Evolutionary conservation across 495 filamentous ascomycete species (phyloP), one percentile per base, ranked within the genome.

Genomic region (Neurospora sp.): DNA sequence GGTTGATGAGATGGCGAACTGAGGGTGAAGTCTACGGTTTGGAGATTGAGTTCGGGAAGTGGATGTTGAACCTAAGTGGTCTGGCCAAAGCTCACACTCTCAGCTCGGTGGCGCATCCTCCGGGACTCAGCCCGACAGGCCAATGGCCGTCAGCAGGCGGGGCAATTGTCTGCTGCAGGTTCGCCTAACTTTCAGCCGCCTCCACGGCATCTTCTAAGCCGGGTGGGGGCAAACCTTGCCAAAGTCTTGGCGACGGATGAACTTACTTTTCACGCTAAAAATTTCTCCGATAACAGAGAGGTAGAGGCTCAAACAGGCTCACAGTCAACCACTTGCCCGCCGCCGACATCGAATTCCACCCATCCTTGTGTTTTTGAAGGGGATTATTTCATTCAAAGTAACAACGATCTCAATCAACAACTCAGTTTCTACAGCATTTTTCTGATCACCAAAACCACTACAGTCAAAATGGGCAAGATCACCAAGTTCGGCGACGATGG

Each of bases 401-500:
- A 59, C 21, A 15, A 59, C 11, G 24, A 28, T 28, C 24, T 28
- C 24, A 28, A 28, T 28, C 24, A 28, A 2, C 24, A 28, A 28
- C 24, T 28, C 24, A 28, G 24, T 28, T 28, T 28, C 24, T 28
- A 28, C 24, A 28, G 24, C 24, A 28, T 28, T 28, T 28, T 28
- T 28, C 24, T 28, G 24, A 28, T 28, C 24, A 28, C 28, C n/a
- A 70, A 45, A 21, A 78, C 74, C 78, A 78, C 80, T 31, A 83
- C 74, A 74, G 66, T 82, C 54, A 80, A 76, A 69, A 28, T 71
- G 43, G 77, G 71, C 69, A 76, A 77, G 71, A 72, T 76, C 13
- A 74, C 70, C 54, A 66, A 66, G 54, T 66, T 75, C 31, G 69
- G 70, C 37, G 74, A 74, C 36, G 59, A 72, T 39, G 73, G 48